phyloP scores from a whole-genome alignment of 2,329 filamentous ascomycete genomes.

The Cadophora luteo-olivacea region DNA sequence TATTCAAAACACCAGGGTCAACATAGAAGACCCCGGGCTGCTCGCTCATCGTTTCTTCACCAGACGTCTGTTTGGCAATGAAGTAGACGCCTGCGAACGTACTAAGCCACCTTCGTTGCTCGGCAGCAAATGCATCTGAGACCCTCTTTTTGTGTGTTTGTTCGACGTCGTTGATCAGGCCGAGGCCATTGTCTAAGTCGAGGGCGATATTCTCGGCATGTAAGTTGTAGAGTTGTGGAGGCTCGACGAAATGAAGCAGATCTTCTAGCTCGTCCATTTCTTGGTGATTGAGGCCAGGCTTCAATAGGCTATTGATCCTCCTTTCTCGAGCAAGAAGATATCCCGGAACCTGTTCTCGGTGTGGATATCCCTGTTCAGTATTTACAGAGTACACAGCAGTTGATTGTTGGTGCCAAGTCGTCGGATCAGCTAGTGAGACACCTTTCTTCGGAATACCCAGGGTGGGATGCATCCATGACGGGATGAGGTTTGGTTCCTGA shows the following conservation, averaged over 20 bases:
- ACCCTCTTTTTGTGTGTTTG: background rate
- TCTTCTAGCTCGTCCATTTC: constrained; percentile 12
- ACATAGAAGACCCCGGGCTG: constrained; percentile 28
- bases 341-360: constrained; percentile 24
- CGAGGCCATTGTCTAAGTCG: background rate
- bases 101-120: constrained; percentile 1
- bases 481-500: constrained; percentile 37
- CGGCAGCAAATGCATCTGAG: background rate
- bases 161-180: background rate
- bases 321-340: constrained; percentile 23
- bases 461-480: constrained; percentile 39
- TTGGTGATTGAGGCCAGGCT: background rate
- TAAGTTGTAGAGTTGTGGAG: constrained; percentile 7
- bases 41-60: background rate
- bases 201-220: constrained; percentile 7
- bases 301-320: constrained; percentile 26
- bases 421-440: constrained; percentile 17
- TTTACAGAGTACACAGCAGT: background rate
- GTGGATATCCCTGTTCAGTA: constrained; percentile 15
- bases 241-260: constrained; percentile 19
- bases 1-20: constrained; percentile 20
- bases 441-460: constrained; percentile 33
- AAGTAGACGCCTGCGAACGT: constrained; percentile 23
- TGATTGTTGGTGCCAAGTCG: constrained; percentile 27
- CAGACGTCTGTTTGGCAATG: constrained; percentile 5